A percentile compares a stretch with the other conserved stretches of the same genome.
Conservation (phyloP, 2,329 filamentous ascomycete genomes). For the Fusarium longipes region DNA sequence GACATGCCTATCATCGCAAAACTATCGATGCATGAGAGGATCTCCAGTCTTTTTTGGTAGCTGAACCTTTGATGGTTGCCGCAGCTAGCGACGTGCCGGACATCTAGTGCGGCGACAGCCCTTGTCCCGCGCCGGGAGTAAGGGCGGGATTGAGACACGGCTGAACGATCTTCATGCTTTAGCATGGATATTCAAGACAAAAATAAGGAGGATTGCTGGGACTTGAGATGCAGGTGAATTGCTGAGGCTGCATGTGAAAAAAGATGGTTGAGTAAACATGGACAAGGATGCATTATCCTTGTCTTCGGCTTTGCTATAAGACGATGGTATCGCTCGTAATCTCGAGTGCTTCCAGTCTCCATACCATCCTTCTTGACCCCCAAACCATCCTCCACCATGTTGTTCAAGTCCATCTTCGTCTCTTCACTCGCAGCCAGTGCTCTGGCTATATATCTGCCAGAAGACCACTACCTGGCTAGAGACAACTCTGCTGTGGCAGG, state of each 20-base stretch:
- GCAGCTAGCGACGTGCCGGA: not conserved
- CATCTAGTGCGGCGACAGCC: not conserved
- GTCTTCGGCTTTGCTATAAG: not conserved
- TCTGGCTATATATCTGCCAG: constrained; percentile 5
- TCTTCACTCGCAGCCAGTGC: not conserved
- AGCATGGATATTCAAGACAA: not conserved
- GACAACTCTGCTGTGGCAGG: not conserved
- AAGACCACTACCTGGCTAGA: not conserved
- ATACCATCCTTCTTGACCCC: rapidly evolving
- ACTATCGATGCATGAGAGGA: not conserved
- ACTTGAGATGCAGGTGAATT: not conserved
- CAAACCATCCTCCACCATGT: not conserved
- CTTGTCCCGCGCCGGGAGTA: not conserved
- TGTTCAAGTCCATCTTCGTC: constrained; percentile 13
- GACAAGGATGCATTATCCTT: no score
- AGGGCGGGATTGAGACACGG: not conserved
- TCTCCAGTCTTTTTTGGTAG: not conserved
- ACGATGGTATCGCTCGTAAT: rapidly evolving
- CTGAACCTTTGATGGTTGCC: not conserved
- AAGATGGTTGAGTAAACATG: not conserved
- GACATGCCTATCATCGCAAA: not conserved
- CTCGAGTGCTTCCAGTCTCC: rapidly evolving
- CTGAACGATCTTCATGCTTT: not conserved
- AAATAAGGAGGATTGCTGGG: not conserved
- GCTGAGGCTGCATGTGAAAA: not conserved